Percentiles rank a stretch among this genome's conserved stretches.
These are phyloP conservation scores for Sugiyamaella marilandica DNA, from an alignment of 805 yeast genomes.

Conservation along the genomic window DNA sequence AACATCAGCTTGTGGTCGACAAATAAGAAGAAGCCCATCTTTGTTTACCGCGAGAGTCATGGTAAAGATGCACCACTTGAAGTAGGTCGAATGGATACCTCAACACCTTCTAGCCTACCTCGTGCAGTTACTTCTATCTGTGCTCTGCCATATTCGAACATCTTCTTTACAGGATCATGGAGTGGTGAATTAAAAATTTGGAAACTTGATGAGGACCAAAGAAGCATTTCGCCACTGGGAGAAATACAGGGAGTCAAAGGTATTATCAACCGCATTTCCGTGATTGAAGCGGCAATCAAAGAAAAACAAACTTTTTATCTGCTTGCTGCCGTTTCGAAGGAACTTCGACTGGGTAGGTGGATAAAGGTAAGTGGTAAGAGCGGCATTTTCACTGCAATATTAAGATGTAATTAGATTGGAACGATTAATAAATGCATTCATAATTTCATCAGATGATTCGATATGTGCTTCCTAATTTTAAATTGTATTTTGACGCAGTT, in stretches of 20 bases:
- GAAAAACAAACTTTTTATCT: constrained; percentile 46
- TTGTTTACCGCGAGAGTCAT: constrained; percentile 65
- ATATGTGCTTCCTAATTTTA: too few relatives aligned
- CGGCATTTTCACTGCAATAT: constrained; percentile 48
- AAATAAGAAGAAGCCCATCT: constrained; percentile 83
- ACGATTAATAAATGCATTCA: too few relatives aligned
- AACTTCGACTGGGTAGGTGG: constrained; percentile 90
- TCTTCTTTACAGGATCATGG: constrained; percentile 87
- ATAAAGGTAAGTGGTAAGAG: constrained; percentile 58
- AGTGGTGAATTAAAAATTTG: constrained; percentile 73
- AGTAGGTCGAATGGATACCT: constrained; percentile 36
- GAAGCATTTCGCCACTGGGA: constrained; percentile 56
- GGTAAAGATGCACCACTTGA: constrained; percentile 55
- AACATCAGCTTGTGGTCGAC: constrained; percentile 84
- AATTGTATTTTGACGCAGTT: too few relatives aligned
- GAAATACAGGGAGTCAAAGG: constrained; percentile 61
- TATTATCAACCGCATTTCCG: constrained; percentile 36
- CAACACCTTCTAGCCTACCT: constrained; percentile 55
- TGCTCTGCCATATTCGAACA: constrained; percentile 79
- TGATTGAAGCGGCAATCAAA: constrained; percentile 20
- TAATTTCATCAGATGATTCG: too few relatives aligned
- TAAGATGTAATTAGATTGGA: too few relatives aligned
- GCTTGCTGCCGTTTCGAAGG: constrained; percentile 70
- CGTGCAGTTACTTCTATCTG: constrained; percentile 79
- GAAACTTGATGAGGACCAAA: constrained; percentile 62